phyloP scores from a whole-genome alignment of 257 asterid species.

The Solanum raphanifolium region DNA sequence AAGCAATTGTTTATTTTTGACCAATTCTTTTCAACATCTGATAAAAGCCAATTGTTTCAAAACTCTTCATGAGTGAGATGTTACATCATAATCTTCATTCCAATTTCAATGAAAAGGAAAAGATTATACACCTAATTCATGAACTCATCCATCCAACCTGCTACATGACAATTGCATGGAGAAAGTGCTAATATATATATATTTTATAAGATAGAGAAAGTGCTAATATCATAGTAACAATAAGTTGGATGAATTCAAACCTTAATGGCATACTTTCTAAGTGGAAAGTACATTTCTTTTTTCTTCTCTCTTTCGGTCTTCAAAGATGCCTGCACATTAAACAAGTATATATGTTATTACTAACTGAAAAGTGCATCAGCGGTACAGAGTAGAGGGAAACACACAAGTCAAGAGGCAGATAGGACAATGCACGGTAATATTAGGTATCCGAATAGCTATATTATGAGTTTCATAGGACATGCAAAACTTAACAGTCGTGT shows the following conservation, averaged over 20 bases:
- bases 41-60: not conserved
- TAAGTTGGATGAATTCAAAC: constrained; percentile 19
- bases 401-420: not conserved
- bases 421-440: not conserved
- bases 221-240: no score
- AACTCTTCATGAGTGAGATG: not conserved
- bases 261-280: constrained; percentile 69
- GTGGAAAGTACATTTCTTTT: constrained; percentile 63
- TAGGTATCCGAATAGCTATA: not conserved
- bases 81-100: not conserved
- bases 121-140: not conserved
- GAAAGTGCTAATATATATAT: no score
- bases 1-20: not conserved
- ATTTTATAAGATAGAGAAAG: no score
- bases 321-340: constrained; percentile 41
- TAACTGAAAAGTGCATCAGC: not conserved
- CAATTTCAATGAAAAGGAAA: not conserved
- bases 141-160: not conserved
- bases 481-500: not conserved
- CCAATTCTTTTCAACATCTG: not conserved
- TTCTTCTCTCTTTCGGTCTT: constrained; percentile 64
- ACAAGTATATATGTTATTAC: not conserved
- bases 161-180: not conserved
- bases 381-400: not conserved
- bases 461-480: not conserved